Percentiles rank a stretch among this genome's conserved stretches.
phyloP scores from a whole-genome alignment of 2,329 filamentous ascomycete genomes.

The Keithomyces neogunnii region DNA sequence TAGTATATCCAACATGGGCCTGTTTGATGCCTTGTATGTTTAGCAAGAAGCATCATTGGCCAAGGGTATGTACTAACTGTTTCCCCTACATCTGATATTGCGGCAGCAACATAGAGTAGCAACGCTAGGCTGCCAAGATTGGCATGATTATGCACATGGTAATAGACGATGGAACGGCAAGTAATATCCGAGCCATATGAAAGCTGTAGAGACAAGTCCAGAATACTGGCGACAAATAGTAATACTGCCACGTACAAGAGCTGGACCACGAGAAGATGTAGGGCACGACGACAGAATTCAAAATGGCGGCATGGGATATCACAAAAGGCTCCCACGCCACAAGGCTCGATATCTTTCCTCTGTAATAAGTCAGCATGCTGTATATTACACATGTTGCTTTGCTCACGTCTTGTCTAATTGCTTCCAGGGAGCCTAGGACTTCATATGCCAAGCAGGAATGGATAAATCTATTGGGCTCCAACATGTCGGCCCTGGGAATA shows the following conservation, averaged over 20 bases:
- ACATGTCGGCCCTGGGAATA: background rate
- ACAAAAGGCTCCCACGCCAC: background rate
- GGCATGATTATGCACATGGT: background rate
- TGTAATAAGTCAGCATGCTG: background rate
- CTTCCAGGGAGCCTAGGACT: background rate
- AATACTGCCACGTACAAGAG: background rate
- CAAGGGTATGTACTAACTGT: background rate
- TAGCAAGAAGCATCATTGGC: background rate
- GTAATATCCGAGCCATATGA: background rate
- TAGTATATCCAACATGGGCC: background rate
- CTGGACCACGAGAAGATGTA: background rate
- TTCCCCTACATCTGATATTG: constrained; percentile 1
- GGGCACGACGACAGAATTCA: background rate
- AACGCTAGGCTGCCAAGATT: background rate
- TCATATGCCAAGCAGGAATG: constrained; percentile 1
- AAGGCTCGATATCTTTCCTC: constrained; percentile 1
- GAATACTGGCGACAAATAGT: background rate
- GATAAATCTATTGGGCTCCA: background rate
- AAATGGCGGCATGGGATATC: background rate
- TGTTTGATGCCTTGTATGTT: no score
- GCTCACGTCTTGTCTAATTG: constrained; percentile 1
- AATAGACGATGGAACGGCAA: background rate
- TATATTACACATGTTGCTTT: background rate
- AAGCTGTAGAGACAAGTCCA: background rate
- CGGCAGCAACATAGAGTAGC: background rate